phyloP scores from a whole-genome alignment of 2,329 filamentous ascomycete genomes.

The Exserohilum turcica region DNA sequence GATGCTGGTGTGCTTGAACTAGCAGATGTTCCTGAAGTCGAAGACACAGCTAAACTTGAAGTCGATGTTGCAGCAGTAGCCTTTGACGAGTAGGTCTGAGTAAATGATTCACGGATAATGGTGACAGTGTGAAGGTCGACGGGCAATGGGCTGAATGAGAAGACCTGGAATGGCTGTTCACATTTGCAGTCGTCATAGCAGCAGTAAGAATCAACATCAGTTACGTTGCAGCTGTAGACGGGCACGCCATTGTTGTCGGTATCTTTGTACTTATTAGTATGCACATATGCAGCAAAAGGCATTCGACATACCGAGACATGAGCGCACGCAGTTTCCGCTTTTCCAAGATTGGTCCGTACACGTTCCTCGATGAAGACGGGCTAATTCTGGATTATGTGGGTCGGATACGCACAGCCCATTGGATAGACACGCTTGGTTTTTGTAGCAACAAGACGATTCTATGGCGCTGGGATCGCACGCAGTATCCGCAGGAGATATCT shows the following conservation, averaged over 20 bases:
- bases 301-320: slow-evolving; percentile 24
- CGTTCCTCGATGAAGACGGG: slow-evolving; percentile 33
- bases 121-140: slow-evolving; percentile 32
- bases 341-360: slow-evolving; percentile 36
- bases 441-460: slow-evolving; percentile 34
- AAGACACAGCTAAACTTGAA: slow-evolving; percentile 4
- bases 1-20: not conserved
- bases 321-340: slow-evolving; percentile 30
- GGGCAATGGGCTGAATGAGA: slow-evolving; percentile 20
- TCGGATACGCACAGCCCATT: slow-evolving; percentile 38
- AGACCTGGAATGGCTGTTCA: slow-evolving; percentile 25
- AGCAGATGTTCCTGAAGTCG: not conserved
- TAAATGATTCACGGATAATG: slow-evolving; percentile 33
- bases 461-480: slow-evolving; percentile 24
- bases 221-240: slow-evolving; percentile 35
- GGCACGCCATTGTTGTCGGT: slow-evolving; percentile 29
- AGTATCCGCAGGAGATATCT: slow-evolving; percentile 14
- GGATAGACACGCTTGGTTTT: slow-evolving; percentile 38
- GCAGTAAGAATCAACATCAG: slow-evolving; percentile 32
- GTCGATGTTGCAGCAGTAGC: not conserved
- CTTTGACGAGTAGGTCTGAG: slow-evolving; percentile 24
- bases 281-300: not conserved
- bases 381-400: slow-evolving; percentile 24
- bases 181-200: slow-evolving; percentile 37
- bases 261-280: slow-evolving; percentile 16